Conservation (phyloP, 495 filamentous ascomycete genomes). For the Xylaria palmicola region DNA sequence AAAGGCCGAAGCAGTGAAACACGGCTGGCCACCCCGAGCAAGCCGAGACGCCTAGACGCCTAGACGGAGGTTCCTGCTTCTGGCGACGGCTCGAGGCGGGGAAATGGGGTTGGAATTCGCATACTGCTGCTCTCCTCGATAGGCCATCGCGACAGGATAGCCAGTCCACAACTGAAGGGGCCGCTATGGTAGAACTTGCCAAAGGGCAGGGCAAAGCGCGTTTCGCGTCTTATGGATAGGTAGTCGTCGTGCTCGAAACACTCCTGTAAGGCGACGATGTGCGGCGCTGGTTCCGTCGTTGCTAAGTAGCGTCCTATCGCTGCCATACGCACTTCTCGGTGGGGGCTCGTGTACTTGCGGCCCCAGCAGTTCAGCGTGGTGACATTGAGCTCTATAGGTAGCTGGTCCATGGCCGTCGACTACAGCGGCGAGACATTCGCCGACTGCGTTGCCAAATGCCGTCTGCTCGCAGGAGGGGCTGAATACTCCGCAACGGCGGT, state of each 20-base stretch:
- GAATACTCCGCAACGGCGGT: too few relatives aligned
- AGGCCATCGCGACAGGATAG: slow-evolving; percentile 94
- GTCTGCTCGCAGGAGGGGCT: too few relatives aligned
- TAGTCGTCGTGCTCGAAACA: slow-evolving; percentile 94
- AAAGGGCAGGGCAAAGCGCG: slow-evolving; percentile 77
- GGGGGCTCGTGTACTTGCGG: slow-evolving; percentile 79
- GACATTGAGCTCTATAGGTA: slow-evolving; percentile 62
- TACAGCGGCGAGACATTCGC: too few relatives aligned
- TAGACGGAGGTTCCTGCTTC: not conserved
- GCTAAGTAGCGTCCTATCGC: slow-evolving; percentile 82
- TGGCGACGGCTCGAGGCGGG: not conserved
- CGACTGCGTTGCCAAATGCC: too few relatives aligned
- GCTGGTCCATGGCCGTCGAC: slow-evolving; percentile 30
- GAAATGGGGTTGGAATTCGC: not conserved
- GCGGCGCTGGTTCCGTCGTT: slow-evolving; percentile 61
- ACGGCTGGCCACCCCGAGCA: too few relatives aligned
- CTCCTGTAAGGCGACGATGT: slow-evolving; percentile 93
- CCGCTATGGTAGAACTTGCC: slow-evolving; percentile 93
- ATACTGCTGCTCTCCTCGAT: slow-evolving; percentile 72
- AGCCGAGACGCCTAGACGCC: too few relatives aligned
- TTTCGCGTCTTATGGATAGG: slow-evolving; percentile 72
- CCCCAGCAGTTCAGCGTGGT: slow-evolving; percentile 96
- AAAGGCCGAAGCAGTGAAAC: not conserved
- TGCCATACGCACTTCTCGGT: slow-evolving; percentile 72
- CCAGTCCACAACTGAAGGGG: slow-evolving; percentile 84